Percentiles rank a stretch among this genome's conserved stretches.
phyloP scores from a whole-genome alignment of 139 green algal genomes.

The Coelastrella sp. region DNA sequence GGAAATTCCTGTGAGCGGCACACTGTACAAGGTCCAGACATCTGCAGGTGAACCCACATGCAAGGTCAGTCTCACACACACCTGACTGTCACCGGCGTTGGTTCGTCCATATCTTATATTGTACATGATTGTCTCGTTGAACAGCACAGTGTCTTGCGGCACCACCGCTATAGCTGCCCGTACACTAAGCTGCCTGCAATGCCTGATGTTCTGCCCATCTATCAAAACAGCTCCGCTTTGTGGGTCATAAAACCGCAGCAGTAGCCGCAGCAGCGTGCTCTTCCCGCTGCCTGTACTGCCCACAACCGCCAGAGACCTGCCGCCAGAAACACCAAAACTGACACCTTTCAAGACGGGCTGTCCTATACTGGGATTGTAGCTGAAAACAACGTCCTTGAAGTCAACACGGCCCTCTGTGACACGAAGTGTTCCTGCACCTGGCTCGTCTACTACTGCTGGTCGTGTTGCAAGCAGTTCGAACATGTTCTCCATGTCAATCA shows the following conservation, averaged over 20 bases:
- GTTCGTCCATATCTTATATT: slow-evolving; percentile 89
- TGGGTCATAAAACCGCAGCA: slow-evolving; percentile 93
- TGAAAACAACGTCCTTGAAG: slow-evolving; percentile 72
- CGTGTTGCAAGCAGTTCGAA: slow-evolving; percentile 83
- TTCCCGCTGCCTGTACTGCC: slow-evolving; percentile 92
- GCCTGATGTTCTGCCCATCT: slow-evolving; percentile 82
- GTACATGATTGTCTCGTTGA: slow-evolving; percentile 94
- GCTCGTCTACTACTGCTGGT: slow-evolving; percentile 64
- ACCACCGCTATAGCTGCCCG: slow-evolving; percentile 63
- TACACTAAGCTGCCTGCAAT: slow-evolving; percentile 74
- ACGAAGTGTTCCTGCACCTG: slow-evolving; percentile 59
- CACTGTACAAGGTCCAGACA: too few relatives aligned
- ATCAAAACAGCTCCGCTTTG: slow-evolving; percentile 76
- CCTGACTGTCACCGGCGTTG: slow-evolving; percentile 65
- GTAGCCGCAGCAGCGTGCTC: slow-evolving; percentile 86
- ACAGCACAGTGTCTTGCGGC: slow-evolving; percentile 90
- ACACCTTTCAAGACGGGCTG: slow-evolving; percentile 62
- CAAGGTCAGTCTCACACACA: neutral
- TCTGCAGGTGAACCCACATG: neutral
- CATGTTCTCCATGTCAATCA: slow-evolving; percentile 93
- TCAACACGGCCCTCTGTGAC: slow-evolving; percentile 54
- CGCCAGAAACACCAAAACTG: slow-evolving; percentile 55
- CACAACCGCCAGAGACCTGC: slow-evolving; percentile 83
- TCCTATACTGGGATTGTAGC: slow-evolving; percentile 42
- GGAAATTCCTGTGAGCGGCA: too few relatives aligned